Conservation (phyloP, 805 yeast species). For the Myxozyma neotropica region DNA sequence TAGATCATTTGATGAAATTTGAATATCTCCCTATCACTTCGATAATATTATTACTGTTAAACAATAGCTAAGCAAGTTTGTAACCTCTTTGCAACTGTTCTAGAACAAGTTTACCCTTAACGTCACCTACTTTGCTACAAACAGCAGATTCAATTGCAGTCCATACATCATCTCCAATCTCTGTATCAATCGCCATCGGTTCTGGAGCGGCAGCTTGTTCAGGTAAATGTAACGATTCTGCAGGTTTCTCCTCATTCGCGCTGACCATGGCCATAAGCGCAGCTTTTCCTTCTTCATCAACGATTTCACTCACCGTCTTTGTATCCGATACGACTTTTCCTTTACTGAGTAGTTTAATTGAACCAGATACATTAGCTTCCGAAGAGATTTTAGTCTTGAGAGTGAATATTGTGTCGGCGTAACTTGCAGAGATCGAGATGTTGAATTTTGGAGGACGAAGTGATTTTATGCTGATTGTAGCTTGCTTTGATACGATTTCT, state of each 20-base stretch:
- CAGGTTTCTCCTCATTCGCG: constrained; percentile 11
- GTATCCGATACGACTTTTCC: constrained; percentile 31
- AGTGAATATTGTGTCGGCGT: constrained; percentile 23
- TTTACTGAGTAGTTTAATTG: constrained; percentile 20
- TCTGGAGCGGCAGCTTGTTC: not conserved
- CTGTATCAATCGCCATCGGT: not conserved
- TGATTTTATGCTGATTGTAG: constrained; percentile 24
- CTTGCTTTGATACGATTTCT: not conserved
- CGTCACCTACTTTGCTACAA: constrained; percentile 13
- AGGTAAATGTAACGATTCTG: constrained; percentile 5
- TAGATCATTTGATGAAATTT: not conserved
- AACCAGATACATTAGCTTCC: constrained; percentile 10
- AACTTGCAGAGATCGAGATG: constrained; percentile 5
- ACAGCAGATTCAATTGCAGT: constrained; percentile 8
- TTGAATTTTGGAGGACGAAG: constrained; percentile 31
- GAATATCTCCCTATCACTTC: not conserved
- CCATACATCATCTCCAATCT: constrained; percentile 19
- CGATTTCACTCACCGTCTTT: constrained; percentile 22
- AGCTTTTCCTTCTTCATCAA: constrained; percentile 22
- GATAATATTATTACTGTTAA: not conserved
- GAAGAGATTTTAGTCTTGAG: constrained; percentile 12
- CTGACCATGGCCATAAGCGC: constrained; percentile 32
- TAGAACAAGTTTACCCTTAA: constrained; percentile 10
- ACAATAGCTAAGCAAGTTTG: constrained; percentile 8
- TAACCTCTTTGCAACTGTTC: constrained; percentile 23